Evolutionary conservation across 768 basidiomycete species (phyloP).

Genomic region (Lentinula detonsa): DNA sequence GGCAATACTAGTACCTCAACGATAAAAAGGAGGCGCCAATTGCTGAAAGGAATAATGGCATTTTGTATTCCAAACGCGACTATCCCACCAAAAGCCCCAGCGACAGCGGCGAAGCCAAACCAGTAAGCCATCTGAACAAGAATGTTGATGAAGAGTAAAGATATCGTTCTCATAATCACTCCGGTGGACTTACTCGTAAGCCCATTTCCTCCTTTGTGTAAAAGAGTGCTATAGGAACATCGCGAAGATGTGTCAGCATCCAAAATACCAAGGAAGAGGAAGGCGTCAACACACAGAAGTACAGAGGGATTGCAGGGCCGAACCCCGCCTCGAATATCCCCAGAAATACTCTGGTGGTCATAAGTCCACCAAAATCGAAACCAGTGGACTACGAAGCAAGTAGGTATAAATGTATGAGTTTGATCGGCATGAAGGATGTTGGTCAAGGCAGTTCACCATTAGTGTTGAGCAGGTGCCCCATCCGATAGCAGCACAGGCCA

Average conservation of each 20-base stretch:
- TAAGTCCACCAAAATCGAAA: conserved; percentile 53
- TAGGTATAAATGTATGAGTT: neutral
- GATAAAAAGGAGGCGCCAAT: conserved; percentile 67
- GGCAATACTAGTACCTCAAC: conserved; percentile 45
- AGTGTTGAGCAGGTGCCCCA: conserved; percentile 76
- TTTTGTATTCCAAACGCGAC: conserved; percentile 78
- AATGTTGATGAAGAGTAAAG: neutral
- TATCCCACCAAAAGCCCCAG: conserved; percentile 82
- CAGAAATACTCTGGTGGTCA: conserved; percentile 55
- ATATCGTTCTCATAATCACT: neutral
- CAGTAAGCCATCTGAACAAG: conserved; percentile 56
- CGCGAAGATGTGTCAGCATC: neutral
- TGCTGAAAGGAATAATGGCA: conserved; percentile 36
- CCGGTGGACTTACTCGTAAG: conserved; percentile 41
- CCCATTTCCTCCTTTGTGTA: conserved; percentile 75
- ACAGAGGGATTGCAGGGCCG: conserved; percentile 71
- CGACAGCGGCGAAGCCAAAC: conserved; percentile 81
- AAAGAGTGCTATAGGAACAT: conserved; percentile 51
- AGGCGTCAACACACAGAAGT: conserved; percentile 51
- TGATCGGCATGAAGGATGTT: too few relatives aligned
- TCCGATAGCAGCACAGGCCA: conserved; percentile 57
- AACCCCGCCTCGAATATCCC: conserved; percentile 78
- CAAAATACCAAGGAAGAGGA: neutral
- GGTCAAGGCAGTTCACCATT: conserved; percentile 37
- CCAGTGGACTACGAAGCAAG: conserved; percentile 44